A percentile compares a stretch with the other conserved stretches of the same genome.
These are phyloP conservation scores for Lepidium sativum DNA, from an alignment of 345 rosid species.

Conservation along the genomic window DNA sequence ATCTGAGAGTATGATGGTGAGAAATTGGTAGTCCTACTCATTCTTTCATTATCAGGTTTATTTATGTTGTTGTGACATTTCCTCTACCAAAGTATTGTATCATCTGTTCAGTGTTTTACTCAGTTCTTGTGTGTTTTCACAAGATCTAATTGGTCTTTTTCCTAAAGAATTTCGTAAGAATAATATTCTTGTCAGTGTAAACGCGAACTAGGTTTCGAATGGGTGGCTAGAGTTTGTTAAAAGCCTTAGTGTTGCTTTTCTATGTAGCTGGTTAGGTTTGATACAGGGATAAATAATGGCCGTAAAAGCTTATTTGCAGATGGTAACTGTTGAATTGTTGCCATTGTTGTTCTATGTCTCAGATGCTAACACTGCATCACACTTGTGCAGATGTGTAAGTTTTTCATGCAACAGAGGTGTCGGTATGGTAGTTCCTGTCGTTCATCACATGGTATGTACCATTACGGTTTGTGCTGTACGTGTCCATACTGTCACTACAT, in stretches of 20 bases:
- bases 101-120: not conserved
- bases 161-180: not conserved
- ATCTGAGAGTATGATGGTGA: constrained; percentile 80
- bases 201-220: not conserved
- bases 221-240: not conserved
- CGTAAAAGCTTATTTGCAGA: not conserved
- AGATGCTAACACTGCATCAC: constrained; percentile 44
- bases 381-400: constrained; percentile 95
- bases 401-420: constrained; percentile 92
- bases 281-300: not conserved
- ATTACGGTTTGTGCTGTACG: not conserved
- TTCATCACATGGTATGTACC: constrained; percentile 77
- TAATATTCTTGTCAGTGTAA: not conserved
- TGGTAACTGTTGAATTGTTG: not conserved
- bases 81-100: not conserved
- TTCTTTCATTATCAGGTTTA: not conserved
- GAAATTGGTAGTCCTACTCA: constrained; percentile 1
- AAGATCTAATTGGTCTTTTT: not conserved
- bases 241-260: not conserved
- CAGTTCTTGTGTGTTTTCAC: not conserved
- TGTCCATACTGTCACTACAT: not conserved
- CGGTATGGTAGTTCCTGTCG: constrained; percentile 92
- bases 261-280: not conserved
- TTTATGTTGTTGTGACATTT: not conserved
- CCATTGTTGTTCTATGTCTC: constrained; percentile 9